phyloP scores from a whole-genome alignment of 768 basidiomycete species.

The Boletus rubroflammeus region DNA sequence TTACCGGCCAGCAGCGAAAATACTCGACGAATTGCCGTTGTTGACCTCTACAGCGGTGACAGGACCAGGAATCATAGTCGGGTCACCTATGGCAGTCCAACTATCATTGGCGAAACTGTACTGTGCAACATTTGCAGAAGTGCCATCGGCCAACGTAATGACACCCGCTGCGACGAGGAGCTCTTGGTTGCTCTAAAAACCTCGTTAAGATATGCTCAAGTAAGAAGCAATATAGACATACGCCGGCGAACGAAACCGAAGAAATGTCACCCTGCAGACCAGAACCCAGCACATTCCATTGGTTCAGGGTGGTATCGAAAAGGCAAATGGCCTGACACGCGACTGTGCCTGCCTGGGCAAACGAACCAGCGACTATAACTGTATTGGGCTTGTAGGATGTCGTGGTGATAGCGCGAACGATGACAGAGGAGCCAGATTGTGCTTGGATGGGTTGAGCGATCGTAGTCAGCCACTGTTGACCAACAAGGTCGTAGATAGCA shows the following conservation, averaged over 20 bases:
- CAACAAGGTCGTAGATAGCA: slow-evolving; percentile 73
- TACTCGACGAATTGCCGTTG: slow-evolving; percentile 70
- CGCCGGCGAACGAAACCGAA: slow-evolving; percentile 77
- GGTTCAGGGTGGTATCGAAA: slow-evolving; percentile 60
- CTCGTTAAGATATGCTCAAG: slow-evolving; percentile 4
- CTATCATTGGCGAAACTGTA: slow-evolving; percentile 68
- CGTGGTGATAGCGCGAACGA: slow-evolving; percentile 68
- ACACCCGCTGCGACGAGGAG: slow-evolving; percentile 77
- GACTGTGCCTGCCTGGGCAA: slow-evolving; percentile 71
- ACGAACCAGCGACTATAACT: slow-evolving; percentile 86
- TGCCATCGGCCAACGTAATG: slow-evolving; percentile 62
- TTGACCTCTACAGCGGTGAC: slow-evolving; percentile 88
- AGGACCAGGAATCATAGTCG: slow-evolving; percentile 74
- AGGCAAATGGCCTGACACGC: slow-evolving; percentile 76
- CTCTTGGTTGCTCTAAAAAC: slow-evolving; percentile 56
- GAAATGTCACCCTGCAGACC: slow-evolving; percentile 82
- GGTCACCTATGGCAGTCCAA: slow-evolving; percentile 68
- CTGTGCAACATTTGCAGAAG: slow-evolving; percentile 66
- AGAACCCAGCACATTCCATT: slow-evolving; percentile 77
- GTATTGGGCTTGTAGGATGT: slow-evolving; percentile 56
- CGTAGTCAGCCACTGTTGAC: slow-evolving; percentile 57
- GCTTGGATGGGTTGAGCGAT: slow-evolving; percentile 60
- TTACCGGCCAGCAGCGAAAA: slow-evolving; percentile 88
- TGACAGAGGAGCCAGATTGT: slow-evolving; percentile 47
- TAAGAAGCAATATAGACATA: slow-evolving; percentile 35